These are phyloP conservation scores for Nothomitra cinnamomea DNA, from an alignment of 2,329 filamentous ascomycete genomes.

Conservation along the genomic window DNA sequence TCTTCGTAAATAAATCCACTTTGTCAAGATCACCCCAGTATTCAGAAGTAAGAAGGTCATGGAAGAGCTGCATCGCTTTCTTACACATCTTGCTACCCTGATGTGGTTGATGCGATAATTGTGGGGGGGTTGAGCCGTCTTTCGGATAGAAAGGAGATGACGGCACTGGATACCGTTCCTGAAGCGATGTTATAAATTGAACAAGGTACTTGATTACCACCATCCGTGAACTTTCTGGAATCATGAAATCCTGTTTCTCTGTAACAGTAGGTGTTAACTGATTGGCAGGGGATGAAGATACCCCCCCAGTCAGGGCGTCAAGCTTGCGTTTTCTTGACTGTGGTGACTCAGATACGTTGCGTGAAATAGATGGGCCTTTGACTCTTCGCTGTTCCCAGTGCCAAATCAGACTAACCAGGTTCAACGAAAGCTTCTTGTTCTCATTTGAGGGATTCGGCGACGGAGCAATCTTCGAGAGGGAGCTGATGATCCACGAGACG, in stretches of 20 bases:
- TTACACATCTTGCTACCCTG: conserved; percentile 55
- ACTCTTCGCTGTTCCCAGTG: conserved; percentile 80
- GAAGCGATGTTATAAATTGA: conserved; percentile 80
- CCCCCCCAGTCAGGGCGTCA: conserved; percentile 31
- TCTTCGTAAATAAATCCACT: conserved; percentile 77
- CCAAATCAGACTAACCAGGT: conserved; percentile 81
- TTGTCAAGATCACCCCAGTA: conserved; percentile 79
- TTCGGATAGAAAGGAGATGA: conserved; percentile 38
- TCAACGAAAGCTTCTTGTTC: conserved; percentile 77
- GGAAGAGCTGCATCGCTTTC: conserved; percentile 65
- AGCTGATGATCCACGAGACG: conserved; percentile 71
- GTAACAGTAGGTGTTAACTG: conserved; percentile 24
- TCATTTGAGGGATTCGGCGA: conserved; percentile 77
- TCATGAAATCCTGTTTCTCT: conserved; percentile 48
- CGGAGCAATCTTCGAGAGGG: conserved; percentile 71
- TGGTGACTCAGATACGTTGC: conserved; percentile 46
- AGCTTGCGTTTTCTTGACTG: conserved; percentile 58
- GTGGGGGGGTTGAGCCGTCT: conserved; percentile 31
- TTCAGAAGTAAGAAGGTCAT: conserved; percentile 68
- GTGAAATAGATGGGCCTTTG: conserved; percentile 27
- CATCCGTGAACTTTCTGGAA: conserved; percentile 48
- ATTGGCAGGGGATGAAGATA: conserved; percentile 30
- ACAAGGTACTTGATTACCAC: conserved; percentile 91
- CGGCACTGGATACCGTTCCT: conserved; percentile 64
- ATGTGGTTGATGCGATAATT: conserved; percentile 28